Percentiles rank a stretch among this genome's conserved stretches.
Conservation (phyloP, 1,139 yeast species). For the Tardiomyces depauwii region DNA sequence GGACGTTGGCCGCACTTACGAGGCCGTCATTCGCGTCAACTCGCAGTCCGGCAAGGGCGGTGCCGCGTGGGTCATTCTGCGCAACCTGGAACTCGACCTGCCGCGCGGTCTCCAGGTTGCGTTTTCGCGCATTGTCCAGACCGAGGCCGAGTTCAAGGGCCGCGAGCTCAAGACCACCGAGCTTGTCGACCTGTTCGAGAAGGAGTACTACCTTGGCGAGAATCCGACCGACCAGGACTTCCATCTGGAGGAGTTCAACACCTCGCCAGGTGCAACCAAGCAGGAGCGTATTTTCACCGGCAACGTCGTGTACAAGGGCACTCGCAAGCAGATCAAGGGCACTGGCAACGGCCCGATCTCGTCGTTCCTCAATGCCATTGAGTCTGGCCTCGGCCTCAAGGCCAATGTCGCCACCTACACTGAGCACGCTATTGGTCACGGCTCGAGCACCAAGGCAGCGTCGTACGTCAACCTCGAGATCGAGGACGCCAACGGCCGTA, state of each 20-base stretch:
- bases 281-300: constrained; percentile 42
- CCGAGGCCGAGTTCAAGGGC: constrained; percentile 69
- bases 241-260: constrained; percentile 23
- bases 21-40: constrained; percentile 95
- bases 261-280: constrained; percentile 22
- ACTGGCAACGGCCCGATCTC: constrained; percentile 94
- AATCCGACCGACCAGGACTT: constrained; percentile 23
- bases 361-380: constrained; percentile 71
- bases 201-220: constrained; percentile 47
- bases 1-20: constrained; percentile 93
- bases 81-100: constrained; percentile 78
- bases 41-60: constrained; percentile 99
- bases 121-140: constrained; percentile 76
- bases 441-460: constrained; percentile 80
- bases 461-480: constrained; percentile 47
- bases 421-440: constrained; percentile 88
- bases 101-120: constrained; percentile 90
- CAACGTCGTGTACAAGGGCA: constrained; percentile 38
- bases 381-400: constrained; percentile 42
- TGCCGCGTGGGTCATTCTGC: constrained; percentile 92
- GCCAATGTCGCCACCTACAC: constrained; percentile 75
- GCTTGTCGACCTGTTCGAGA: constrained; percentile 63
- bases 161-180: constrained; percentile 75
- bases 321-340: constrained; percentile 37
- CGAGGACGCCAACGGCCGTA: constrained; percentile 27